Base-by-base conservation (phyloP, 257 asterid species). In the Nicotiana attenuata region DNA sequence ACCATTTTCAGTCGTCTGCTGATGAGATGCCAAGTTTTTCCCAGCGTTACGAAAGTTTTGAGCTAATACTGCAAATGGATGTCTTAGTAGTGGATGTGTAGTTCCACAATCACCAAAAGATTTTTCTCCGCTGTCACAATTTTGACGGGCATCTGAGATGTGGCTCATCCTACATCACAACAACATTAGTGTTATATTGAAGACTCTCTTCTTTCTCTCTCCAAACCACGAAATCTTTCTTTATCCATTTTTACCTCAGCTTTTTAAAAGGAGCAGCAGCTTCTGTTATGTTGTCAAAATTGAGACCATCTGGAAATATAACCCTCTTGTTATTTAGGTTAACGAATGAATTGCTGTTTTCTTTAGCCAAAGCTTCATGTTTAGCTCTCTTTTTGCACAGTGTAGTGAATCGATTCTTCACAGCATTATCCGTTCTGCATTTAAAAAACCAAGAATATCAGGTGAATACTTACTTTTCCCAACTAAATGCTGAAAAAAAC, bases 341-440 rank as follows among this genome's bases (percentile, higher is more conserved):
- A 86, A 93, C 87, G 82, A 81, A 92, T 24, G 95, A 82, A 79
- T 91, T 71, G 85, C 80, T 90, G 85, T 93, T 94, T 86, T 93
- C 98, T 86, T 94, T 96, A 56, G 96, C 94, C 76, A 94, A 87
- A 63, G 96, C 98, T 88, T 94, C 99, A 33, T 84, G 89, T 83
- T 93, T 94, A 63, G 94, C 99, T 84, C 92, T 94, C 92, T 93
- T 96, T 97, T 93, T 96, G 89, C 98, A 93, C 75, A 96, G 91
- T 61, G 99, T 96, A 26, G 98, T 85, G 94, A 96, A 96, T 71
- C 99, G 93, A 82, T 96, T 96, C 92, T 96, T 96, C 91, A 96
- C 99, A 77, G 99, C 99, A 82, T 96, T 96, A 85, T 96, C 99
- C 65, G 99, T 96, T 84, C 99, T 96, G 94, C 59, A 73, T 7